Base-by-base conservation (phyloP, 495 filamentous ascomycete genomes). In the Penicillium antarcticum region DNA sequence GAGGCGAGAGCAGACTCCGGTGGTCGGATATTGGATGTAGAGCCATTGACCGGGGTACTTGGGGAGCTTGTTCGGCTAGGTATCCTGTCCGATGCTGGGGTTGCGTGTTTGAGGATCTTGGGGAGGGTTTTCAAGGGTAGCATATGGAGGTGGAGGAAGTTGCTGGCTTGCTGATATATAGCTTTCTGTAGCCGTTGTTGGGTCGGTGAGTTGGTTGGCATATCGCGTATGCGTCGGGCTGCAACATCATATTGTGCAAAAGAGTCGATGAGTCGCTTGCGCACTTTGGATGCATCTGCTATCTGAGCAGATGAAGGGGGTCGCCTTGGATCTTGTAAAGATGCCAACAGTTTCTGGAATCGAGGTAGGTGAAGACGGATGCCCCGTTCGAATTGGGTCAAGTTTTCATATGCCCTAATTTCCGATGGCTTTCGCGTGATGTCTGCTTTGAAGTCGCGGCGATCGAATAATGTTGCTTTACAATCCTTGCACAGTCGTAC, bases 401-500 rank as follows among this genome's bases (percentile, higher is more conserved):
- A 74, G 44, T 91, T 94, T 48, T 94, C 86, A 63, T 96, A 97
- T 1, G 89, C 83, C 43, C 88, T 79, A 55, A 89, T 83, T 51
- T 91, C 87, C 16, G 87, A 78, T 2, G 91, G 88, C 52, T 83
- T 86, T 16, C 80, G 76, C 5, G 76, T 70, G 10, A 88, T 64
- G 33, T 89, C 85, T 24, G 80, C 83, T 39, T 80, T 78, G 59
- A 96, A 97, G 58, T 97, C 94, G 16, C 83, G 80, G 48, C 86
- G 86, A 44, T 86, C 82, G 68, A 97, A 98, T 33, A 97, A 76
- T 5, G 86, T 96, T 37, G 73, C 71, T 55, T 85, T 88, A 74
- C 94, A 99, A 44, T 92, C 87, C 62, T 86, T 86, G 71, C 94
- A 99, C 76, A 99, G 89, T 18, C 95, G 80, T 17, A 99, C 72